Percentiles rank a stretch among this genome's conserved stretches.
Conservation (phyloP, 805 yeast genomes). For the Wickerhamomyces hampshirensis region DNA sequence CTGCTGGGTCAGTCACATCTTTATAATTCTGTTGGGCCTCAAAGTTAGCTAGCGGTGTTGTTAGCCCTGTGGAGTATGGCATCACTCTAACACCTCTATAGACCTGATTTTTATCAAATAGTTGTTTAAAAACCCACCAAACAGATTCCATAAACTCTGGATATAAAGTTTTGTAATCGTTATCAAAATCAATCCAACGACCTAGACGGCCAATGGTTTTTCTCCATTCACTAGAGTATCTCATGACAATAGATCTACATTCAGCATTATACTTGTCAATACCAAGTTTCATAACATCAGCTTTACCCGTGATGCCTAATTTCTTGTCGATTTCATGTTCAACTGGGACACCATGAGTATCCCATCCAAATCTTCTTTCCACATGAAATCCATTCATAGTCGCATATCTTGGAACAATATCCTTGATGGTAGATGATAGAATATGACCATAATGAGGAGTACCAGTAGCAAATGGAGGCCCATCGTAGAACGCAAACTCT, state of each 20-base stretch:
- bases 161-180: slow-evolving; percentile 94
- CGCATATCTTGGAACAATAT: slow-evolving; percentile 95
- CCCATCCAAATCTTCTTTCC: slow-evolving; percentile 99
- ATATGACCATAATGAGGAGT: slow-evolving; percentile 99
- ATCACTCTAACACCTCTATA: slow-evolving; percentile 95
- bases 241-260: slow-evolving; percentile 96
- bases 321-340: slow-evolving; percentile 99
- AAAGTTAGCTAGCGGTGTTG: slow-evolving; percentile 94
- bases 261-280: slow-evolving; percentile 90
- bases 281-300: slow-evolving; percentile 92
- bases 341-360: slow-evolving; percentile 97
- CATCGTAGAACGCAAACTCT: slow-evolving; percentile 91
- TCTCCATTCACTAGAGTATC: slow-evolving; percentile 94
- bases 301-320: slow-evolving; percentile 86
- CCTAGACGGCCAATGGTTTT: slow-evolving; percentile 90
- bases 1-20: slow-evolving; percentile 96
- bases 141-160: slow-evolving; percentile 96
- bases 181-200: slow-evolving; percentile 99
- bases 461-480: slow-evolving; percentile 99
- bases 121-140: slow-evolving; percentile 97
- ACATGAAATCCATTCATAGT: slow-evolving; percentile 96
- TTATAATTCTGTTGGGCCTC: slow-evolving; percentile 99
- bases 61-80: slow-evolving; percentile 98
- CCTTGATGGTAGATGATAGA: slow-evolving; percentile 94
- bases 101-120: slow-evolving; percentile 80